These are phyloP conservation scores for Imleria badia DNA, from an alignment of 768 basidiomycete species.

Conservation along the genomic window DNA sequence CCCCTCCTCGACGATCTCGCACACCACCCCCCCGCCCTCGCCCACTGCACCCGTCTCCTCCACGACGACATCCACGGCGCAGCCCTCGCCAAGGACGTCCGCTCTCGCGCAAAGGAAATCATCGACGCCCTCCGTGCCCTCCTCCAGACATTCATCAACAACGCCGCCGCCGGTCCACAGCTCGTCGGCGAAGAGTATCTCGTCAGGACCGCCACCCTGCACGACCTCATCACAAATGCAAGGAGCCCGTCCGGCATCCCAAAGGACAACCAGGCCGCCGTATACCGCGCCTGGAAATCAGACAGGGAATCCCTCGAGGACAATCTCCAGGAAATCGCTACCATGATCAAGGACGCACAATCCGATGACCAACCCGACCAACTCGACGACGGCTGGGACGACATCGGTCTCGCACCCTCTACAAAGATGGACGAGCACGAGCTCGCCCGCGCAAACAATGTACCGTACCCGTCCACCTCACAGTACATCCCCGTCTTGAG, in stretches of 20 bases:
- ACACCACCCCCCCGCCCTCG: constrained; percentile 46
- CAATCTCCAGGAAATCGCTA: constrained; percentile 54
- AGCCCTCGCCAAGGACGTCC: constrained; percentile 46
- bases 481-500: background rate
- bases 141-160: constrained; percentile 41
- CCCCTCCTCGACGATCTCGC: constrained; percentile 54
- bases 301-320: constrained; percentile 63
- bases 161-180: constrained; percentile 25
- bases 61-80: constrained; percentile 41
- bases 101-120: constrained; percentile 39
- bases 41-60: constrained; percentile 51
- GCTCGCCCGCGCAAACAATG: constrained; percentile 59
- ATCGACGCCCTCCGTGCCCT: constrained; percentile 46
- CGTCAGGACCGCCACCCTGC: constrained; percentile 55
- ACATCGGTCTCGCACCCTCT: constrained; percentile 49
- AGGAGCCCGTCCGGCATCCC: constrained; percentile 51
- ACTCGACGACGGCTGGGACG: constrained; percentile 61
- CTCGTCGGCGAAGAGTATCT: constrained; percentile 48
- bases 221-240: constrained; percentile 56
- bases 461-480: constrained; percentile 26
- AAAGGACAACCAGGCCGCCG: constrained; percentile 55
- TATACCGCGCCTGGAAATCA: constrained; percentile 48
- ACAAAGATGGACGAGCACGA: constrained; percentile 49
- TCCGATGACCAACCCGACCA: constrained; percentile 24
- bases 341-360: constrained; percentile 46